A percentile compares a stretch with the other conserved stretches of the same genome.
Evolutionary conservation across 352 stramenopile species (phyloP).

Genomic region (Elongisporangium undulatum): DNA sequence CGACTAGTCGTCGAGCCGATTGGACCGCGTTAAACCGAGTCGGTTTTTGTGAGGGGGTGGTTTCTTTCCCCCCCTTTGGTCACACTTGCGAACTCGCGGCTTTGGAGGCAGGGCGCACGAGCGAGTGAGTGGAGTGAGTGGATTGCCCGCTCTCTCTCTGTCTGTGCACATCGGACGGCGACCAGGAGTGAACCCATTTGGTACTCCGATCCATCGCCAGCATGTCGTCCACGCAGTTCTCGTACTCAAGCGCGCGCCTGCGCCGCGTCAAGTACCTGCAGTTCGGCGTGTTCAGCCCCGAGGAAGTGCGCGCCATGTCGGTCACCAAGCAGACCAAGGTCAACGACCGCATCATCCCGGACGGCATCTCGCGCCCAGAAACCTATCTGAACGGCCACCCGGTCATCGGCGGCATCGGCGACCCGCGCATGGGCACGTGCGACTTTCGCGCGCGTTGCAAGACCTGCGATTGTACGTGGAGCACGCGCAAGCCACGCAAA

Average conservation of each 20-base stretch:
- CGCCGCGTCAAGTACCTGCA: constrained; percentile 97
- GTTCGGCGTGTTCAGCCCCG: constrained; percentile 97
- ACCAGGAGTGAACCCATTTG: background rate
- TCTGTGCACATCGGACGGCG: constrained; percentile 3
- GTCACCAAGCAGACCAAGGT: constrained; percentile 97
- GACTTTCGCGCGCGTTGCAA: constrained; percentile 88
- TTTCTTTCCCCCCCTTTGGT: constrained; percentile 7
- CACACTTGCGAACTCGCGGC: constrained; percentile 75
- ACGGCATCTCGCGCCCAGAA: constrained; percentile 91
- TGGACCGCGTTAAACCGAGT: background rate
- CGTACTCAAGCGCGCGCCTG: constrained; percentile 93
- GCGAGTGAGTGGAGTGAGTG: constrained; percentile 20
- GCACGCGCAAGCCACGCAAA: background rate
- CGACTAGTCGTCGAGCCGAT: background rate
- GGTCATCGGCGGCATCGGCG: constrained; percentile 97
- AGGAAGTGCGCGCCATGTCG: constrained; percentile 96
- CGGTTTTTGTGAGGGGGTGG: background rate
- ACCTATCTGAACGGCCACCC: constrained; percentile 92
- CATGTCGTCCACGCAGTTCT: constrained; percentile 91
- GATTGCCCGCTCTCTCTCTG: constrained; percentile 5
- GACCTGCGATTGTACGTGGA: constrained; percentile 85
- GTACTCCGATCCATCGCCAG: constrained; percentile 5
- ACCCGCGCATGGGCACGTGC: constrained; percentile 96
- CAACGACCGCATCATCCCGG: constrained; percentile 95
- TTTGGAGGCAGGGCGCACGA: constrained; percentile 35